Percentiles rank a stretch among this genome's conserved stretches.
phyloP scores from a whole-genome alignment of 2,329 filamentous ascomycete genomes.

The Fusarium clavum region DNA sequence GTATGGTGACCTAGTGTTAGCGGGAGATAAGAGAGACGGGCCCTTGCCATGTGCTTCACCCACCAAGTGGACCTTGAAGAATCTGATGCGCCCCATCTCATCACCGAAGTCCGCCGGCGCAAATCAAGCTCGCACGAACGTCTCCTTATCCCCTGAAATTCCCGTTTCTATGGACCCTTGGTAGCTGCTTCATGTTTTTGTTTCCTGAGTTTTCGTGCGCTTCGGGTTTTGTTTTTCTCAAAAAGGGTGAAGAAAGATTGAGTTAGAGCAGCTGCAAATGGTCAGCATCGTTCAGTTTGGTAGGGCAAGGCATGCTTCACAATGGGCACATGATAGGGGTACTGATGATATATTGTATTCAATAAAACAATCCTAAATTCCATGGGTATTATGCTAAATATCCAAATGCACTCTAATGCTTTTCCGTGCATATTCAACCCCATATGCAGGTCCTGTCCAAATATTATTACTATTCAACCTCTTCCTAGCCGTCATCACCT shows the following conservation, averaged over 20 bases:
- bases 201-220: background rate
- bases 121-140: constrained; percentile 35
- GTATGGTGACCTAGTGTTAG: background rate
- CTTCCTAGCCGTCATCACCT: background rate
- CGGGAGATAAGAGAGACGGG: constrained; percentile 6
- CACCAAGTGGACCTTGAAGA: constrained; percentile 41
- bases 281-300: constrained; percentile 3
- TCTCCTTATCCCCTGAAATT: constrained; percentile 33
- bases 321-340: constrained; percentile 13
- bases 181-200: background rate
- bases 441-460: constrained; percentile 20
- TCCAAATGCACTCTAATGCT: constrained; percentile 26
- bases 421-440: constrained; percentile 12
- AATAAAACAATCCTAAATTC: constrained; percentile 24
- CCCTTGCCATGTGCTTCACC: constrained; percentile 26
- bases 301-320: constrained; percentile 6
- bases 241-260: constrained; percentile 7
- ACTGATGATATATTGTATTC: constrained; percentile 7
- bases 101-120: constrained; percentile 42
- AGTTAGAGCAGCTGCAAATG: constrained; percentile 13
- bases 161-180: constrained; percentile 5
- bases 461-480: constrained; percentile 26
- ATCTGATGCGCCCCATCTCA: constrained; percentile 37
- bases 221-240: constrained; percentile 1
- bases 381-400: constrained; percentile 44